These are phyloP conservation scores for Ganoderma boninense DNA, from an alignment of 1,284 basidiomycete genomes.

Conservation along the genomic window DNA sequence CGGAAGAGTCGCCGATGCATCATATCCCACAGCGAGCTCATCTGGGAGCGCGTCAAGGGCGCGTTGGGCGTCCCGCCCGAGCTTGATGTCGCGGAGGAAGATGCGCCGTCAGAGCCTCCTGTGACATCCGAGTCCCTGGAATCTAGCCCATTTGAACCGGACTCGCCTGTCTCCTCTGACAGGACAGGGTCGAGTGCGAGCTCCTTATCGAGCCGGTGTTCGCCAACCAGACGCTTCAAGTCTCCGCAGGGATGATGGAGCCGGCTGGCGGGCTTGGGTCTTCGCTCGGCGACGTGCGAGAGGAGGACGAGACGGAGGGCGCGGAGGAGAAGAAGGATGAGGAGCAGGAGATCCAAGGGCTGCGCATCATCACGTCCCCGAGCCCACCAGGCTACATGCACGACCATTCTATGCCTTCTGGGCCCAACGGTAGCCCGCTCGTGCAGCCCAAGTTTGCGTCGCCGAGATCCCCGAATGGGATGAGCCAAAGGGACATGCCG, in stretches of 20 bases:
- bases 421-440: conserved; percentile 28
- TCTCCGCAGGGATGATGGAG: conserved; percentile 19
- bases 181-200: conserved; percentile 32
- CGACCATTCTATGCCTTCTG: conserved; percentile 23
- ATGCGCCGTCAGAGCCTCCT: conserved; percentile 21
- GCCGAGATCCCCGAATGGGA: conserved; percentile 7
- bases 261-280: conserved; percentile 17
- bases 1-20: conserved; percentile 71
- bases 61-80: conserved; percentile 82
- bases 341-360: conserved; percentile 56
- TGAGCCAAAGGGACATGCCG: conserved; percentile 31
- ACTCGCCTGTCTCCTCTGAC: conserved; percentile 19
- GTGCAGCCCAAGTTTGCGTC: conserved; percentile 19
- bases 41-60: conserved; percentile 85
- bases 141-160: conserved; percentile 28
- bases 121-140: conserved; percentile 23
- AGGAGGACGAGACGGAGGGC: conserved; percentile 39
- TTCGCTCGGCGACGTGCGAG: conserved; percentile 36
- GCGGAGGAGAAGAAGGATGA: conserved; percentile 31
- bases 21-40: conserved; percentile 73
- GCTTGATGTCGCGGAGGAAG: conserved; percentile 65
- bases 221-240: conserved; percentile 32
- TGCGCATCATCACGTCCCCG: conserved; percentile 61
- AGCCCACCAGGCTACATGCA: conserved; percentile 32
- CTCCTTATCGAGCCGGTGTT: conserved; percentile 44